Conservation (phyloP, 345 rosid species). For the Microthlaspi erraticum region DNA sequence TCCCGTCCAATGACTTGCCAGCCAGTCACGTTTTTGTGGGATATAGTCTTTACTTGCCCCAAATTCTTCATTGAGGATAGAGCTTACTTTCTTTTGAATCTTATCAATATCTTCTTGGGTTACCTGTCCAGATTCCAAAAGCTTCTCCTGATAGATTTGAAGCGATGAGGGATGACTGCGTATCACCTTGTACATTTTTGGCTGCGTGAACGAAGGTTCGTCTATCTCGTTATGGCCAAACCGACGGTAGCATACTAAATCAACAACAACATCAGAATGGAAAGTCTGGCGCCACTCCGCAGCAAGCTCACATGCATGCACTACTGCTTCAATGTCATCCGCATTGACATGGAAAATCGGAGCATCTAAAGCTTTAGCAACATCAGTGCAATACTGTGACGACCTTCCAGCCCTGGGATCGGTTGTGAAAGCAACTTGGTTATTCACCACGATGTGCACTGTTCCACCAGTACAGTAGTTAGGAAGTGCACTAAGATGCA, state of each 20-base stretch:
- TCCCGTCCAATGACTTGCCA: slow-evolving; percentile 78
- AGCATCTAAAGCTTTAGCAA: slow-evolving; percentile 80
- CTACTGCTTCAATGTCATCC: slow-evolving; percentile 83
- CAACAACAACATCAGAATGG: slow-evolving; percentile 85
- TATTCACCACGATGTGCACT: slow-evolving; percentile 83
- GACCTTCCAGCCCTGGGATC: slow-evolving; percentile 83
- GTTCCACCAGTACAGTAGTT: slow-evolving; percentile 82
- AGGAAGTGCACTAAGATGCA: slow-evolving; percentile 90
- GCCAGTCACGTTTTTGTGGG: slow-evolving; percentile 76
- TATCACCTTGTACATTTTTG: slow-evolving; percentile 81
- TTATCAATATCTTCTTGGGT: slow-evolving; percentile 58
- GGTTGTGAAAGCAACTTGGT: slow-evolving; percentile 89
- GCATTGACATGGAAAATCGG: slow-evolving; percentile 84
- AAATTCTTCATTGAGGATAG: slow-evolving; percentile 74
- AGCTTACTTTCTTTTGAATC: slow-evolving; percentile 65
- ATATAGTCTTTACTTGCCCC: slow-evolving; percentile 68
- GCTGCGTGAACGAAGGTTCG: slow-evolving; percentile 83
- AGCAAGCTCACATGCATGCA: slow-evolving; percentile 79
- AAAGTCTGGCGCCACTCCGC: slow-evolving; percentile 91
- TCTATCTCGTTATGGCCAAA: slow-evolving; percentile 90
- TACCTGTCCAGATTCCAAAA: slow-evolving; percentile 67
- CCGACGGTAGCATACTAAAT: slow-evolving; percentile 76
- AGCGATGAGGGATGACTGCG: slow-evolving; percentile 70
- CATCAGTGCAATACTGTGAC: slow-evolving; percentile 88
- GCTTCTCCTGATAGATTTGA: slow-evolving; percentile 62